phyloP scores from a whole-genome alignment of 148 eudicot species.

The Nyssa sinensis region DNA sequence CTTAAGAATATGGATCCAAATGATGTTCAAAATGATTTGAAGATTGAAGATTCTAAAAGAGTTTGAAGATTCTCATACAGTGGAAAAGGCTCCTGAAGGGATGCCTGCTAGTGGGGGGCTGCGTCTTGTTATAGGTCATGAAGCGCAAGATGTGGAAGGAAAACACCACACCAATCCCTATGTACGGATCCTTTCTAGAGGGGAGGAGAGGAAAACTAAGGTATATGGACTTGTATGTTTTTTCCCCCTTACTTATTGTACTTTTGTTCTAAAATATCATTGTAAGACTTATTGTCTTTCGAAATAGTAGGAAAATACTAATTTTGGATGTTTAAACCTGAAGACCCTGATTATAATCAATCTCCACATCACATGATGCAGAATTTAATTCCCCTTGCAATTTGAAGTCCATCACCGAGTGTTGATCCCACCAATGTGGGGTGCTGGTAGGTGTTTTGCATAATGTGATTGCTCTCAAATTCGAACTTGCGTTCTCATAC shows the following conservation, averaged over 20 bases:
- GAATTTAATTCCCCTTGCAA: too few species aligned
- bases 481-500: too few species aligned
- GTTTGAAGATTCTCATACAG: slow-evolving; percentile 37
- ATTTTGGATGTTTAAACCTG: background rate
- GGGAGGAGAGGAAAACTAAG: slow-evolving; percentile 93
- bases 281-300: too few species aligned
- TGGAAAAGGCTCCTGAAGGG: slow-evolving; percentile 71
- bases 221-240: slow-evolving; percentile 25
- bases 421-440: too few species aligned
- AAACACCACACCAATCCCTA: slow-evolving; percentile 90
- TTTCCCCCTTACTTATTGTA: background rate
- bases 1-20: slow-evolving; percentile 61
- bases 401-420: too few species aligned
- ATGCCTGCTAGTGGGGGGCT: slow-evolving; percentile 79
- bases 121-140: slow-evolving; percentile 64
- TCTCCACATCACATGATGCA: background rate
- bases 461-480: too few species aligned
- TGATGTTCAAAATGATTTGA: slow-evolving; percentile 71
- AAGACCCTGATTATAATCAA: background rate
- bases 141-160: slow-evolving; percentile 88
- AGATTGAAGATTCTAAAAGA: slow-evolving; percentile 55
- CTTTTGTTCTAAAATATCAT: background rate
- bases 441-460: too few species aligned
- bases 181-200: slow-evolving; percentile 65
- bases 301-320: too few species aligned